phyloP scores from a whole-genome alignment of 352 stramenopile species.

The Pythium angustatum region DNA sequence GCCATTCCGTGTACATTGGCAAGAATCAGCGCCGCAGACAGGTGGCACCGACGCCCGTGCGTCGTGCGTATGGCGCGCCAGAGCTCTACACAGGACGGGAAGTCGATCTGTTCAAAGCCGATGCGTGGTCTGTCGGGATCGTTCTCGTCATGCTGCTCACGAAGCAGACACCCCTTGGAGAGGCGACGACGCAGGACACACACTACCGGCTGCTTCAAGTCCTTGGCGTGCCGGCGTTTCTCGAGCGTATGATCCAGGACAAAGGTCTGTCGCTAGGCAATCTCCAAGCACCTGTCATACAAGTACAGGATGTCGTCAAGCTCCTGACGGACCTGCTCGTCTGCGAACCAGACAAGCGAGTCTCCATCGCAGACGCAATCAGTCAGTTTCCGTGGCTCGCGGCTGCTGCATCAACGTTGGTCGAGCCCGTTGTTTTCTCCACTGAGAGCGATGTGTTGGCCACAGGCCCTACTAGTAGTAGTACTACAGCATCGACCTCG shows the following conservation, averaged over 20 bases:
- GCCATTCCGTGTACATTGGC: conserved; percentile 15
- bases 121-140: conserved; percentile 37
- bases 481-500: too few species aligned
- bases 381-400: conserved; percentile 20
- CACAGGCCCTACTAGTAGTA: not conserved
- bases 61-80: conserved; percentile 21
- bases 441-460: not conserved
- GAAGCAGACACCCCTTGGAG: conserved; percentile 11
- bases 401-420: not conserved
- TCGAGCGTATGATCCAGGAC: conserved; percentile 19
- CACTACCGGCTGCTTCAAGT: conserved; percentile 26
- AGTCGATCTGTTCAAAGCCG: conserved; percentile 31
- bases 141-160: conserved; percentile 32
- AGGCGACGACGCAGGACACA: conserved; percentile 16
- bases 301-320: conserved; percentile 12
- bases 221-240: conserved; percentile 22
- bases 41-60: conserved; percentile 5
- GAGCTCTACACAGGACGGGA: conserved; percentile 25
- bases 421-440: not conserved
- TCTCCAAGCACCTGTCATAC: conserved; percentile 1
- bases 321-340: conserved; percentile 16
- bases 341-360: conserved; percentile 20
- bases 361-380: conserved; percentile 11
- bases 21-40: not conserved
- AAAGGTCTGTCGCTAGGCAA: not conserved